phyloP scores from a whole-genome alignment of 768 basidiomycete species.

The Amanita pseudoporphyria region DNA sequence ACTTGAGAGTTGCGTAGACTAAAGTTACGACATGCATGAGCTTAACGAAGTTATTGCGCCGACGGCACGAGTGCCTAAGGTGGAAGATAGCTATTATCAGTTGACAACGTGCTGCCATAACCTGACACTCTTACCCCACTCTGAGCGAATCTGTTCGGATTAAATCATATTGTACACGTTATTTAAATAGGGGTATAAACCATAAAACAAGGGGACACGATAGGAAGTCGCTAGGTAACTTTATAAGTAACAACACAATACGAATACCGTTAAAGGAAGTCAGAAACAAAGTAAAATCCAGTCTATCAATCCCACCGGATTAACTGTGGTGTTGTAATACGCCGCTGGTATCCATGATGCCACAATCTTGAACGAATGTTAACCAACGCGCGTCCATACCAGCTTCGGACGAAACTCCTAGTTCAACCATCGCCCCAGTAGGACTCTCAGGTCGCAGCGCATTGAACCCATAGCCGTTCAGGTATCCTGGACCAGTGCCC shows the following conservation, averaged over 20 bases:
- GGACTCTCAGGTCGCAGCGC: constrained; percentile 7
- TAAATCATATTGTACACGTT: neutral
- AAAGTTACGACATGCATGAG: too few species aligned
- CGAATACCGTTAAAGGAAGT: too few species aligned
- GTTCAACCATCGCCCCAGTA: constrained; percentile 27
- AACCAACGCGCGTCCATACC: constrained; percentile 40
- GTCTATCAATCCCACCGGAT: neutral
- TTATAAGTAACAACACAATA: too few species aligned
- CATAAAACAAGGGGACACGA: too few species aligned
- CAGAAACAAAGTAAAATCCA: neutral
- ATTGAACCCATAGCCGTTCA: constrained; percentile 1
- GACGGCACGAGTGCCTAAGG: too few species aligned
- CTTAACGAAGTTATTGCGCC: too few species aligned
- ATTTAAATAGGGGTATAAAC: neutral
- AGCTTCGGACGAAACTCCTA: constrained; percentile 35
- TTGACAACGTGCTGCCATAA: too few species aligned
- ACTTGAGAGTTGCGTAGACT: too few species aligned
- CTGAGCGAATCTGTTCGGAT: neutral
- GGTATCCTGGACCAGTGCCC: neutral
- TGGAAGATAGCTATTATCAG: too few species aligned
- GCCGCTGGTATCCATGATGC: constrained; percentile 28
- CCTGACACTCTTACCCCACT: too few species aligned
- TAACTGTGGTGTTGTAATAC: neutral
- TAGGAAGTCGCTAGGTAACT: too few species aligned
- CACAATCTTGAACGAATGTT: constrained; percentile 40